Percentiles rank a stretch among this genome's conserved stretches.
These are phyloP conservation scores for Fusarium sp. DNA, from an alignment of 2,329 filamentous ascomycete species.

Conservation along the genomic window DNA sequence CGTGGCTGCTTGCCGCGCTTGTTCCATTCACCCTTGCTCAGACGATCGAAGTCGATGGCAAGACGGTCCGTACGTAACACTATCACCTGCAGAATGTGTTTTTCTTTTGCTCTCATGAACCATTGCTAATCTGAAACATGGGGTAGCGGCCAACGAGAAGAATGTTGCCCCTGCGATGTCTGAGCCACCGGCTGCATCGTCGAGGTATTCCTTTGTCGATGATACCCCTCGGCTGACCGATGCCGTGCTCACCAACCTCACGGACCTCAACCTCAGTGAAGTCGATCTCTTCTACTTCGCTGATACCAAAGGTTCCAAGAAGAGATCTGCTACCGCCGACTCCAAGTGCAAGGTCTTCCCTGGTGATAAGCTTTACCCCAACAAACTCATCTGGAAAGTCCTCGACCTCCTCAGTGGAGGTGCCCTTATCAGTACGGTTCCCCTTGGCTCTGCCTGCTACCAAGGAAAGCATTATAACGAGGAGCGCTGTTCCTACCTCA, in stretches of 20 bases:
- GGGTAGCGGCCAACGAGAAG: conserved; percentile 25
- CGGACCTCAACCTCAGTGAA: conserved; percentile 42
- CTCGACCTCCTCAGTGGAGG: conserved; percentile 48
- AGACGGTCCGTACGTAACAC: conserved; percentile 30
- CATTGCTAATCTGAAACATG: conserved; percentile 28
- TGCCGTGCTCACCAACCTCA: conserved; percentile 45
- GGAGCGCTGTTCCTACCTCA: background rate
- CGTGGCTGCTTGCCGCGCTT: conserved; percentile 28
- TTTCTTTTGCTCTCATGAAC: background rate
- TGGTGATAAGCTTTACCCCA: conserved; percentile 42
- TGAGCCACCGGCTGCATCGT: background rate
- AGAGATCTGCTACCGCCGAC: background rate
- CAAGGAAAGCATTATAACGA: conserved; percentile 27
- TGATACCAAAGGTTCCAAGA: conserved; percentile 5
- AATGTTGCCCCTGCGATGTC: conserved; percentile 40
- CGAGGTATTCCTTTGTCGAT: conserved; percentile 11
- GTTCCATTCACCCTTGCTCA: conserved; percentile 23
- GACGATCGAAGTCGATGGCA: conserved; percentile 32
- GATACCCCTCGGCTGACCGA: conserved; percentile 49
- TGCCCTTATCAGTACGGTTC: conserved; percentile 46
- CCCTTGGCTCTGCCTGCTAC: conserved; percentile 47
- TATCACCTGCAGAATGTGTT: background rate
- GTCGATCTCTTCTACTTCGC: conserved; percentile 48
- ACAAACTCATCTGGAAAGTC: conserved; percentile 42
- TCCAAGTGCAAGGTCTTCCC: conserved; percentile 44